Base-by-base conservation (phyloP, 768 basidiomycete genomes). In the Kwoniella mangroviensis region DNA sequence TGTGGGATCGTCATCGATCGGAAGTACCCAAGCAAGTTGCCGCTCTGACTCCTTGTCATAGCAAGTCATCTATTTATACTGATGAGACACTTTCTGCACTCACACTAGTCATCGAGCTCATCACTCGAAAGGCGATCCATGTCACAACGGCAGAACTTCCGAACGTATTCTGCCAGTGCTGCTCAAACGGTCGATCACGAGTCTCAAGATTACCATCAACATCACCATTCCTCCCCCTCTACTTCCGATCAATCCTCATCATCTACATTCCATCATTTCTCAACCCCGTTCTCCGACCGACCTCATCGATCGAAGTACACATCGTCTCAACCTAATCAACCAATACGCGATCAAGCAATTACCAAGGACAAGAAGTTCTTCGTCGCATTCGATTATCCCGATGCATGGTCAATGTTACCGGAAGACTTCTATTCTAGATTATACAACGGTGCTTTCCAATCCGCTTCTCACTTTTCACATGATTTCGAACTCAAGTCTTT, bases 381-480 rank as follows among this genome's bases (percentile, higher is more conserved):
- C 43, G 21, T 26, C 58, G 54, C 54, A 51, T 45, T 24, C 42
- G 42, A 54, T 52, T 43, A 22, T 9, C 68, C 68, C 22, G 68
- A 69, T 28, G 41, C 63, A 2, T 69, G 68, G 68, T 63, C 68
- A 22, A 19, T 43, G 6, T 22, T 64, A 7, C 58, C 68, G 1
- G 42, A 57, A 21, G 54, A 41, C 7, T 63, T 69, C 21, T 61
- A 69, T 45, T 21, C n/a, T 9, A 63, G 68, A 24, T 45, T 69
- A 12, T 63, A 64, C 13, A 43, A 60, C 7, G 68, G 68, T 2
- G 68, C 62, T 26, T 69, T 69, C 45, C 68, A 69, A 43, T 69
- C 68, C 12, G 68, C 68, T 9, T 42, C 59, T 52, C 68, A 69
- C 58, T 69, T 64, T 24, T 34, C 53, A 7, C 68, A 69, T 24